Evolutionary conservation across 768 basidiomycete species (phyloP), one percentile per base, ranked within the genome.

Genomic region (Candolleomyces efflorescens): DNA sequence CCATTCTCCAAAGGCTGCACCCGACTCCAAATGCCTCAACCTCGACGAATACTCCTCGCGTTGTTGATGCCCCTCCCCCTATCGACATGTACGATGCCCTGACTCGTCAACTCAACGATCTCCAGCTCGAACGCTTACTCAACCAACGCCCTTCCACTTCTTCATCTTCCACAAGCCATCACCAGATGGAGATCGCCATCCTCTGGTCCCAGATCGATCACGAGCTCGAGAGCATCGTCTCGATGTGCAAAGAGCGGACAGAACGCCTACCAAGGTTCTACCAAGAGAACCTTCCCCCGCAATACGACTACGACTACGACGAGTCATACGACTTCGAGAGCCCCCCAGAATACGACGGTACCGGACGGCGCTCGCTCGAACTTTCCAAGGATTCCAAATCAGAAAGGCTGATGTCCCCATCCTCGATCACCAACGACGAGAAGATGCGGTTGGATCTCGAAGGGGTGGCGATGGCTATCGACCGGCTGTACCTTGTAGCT

Each of bases 391-490:
- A 66, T 17, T 72, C 72, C 52, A 56, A 58, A 20, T 22, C 37
- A 62, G 58, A 24, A 64, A 66, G 45, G 48, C 58, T 24, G 20
- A 67, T 68, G 22, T 37, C 56, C 5, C 68, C 69, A 18, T 56
- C 63, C 17, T 47, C 70, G 13, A 69, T 68, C 18, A 65, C 67
- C 18, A 60, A 67, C 49, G 84, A 82, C 69, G 92, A 94, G 70
- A 95, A 95, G 76, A 90, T 87, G 84, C 74, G 84, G 52, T 71
- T 90, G 65, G 96, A 98, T 68, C 77, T 98, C 18, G 94, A 97
- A 63, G 79, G 82, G 11, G 85, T 98, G 46, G 84, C 91, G 0
- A 81, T 82, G 68, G 94, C 97, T 27, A 95, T 99, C 64, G 94
- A 96, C 68, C 78, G 94, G 38, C 74, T 98, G 11, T 92, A 97